Conservation (phyloP, 78 protist genomes). For the Anaeramoeba ignava region DNA sequence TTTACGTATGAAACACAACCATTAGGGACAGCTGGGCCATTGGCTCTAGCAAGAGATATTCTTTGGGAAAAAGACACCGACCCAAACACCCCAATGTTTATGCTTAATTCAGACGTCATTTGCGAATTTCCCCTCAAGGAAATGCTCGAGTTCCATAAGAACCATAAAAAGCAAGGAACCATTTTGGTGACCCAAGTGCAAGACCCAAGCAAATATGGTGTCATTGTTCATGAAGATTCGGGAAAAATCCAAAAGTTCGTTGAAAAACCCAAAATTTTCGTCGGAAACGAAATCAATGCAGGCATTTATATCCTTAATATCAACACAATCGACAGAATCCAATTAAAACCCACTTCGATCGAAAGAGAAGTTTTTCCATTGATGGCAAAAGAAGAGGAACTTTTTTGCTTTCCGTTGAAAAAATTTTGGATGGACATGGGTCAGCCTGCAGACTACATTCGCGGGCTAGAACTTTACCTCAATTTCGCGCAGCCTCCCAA, state of each 20-base stretch:
- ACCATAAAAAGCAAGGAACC: slow-evolving; percentile 84
- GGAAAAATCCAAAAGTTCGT: slow-evolving; percentile 68
- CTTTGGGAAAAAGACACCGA: slow-evolving; percentile 21
- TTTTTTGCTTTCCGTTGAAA: slow-evolving; percentile 59
- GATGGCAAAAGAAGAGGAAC: slow-evolving; percentile 59
- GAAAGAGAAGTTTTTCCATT: slow-evolving; percentile 78
- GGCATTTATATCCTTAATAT: slow-evolving; percentile 77
- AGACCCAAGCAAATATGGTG: slow-evolving; percentile 85
- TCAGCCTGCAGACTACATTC: slow-evolving; percentile 69
- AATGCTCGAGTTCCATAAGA: slow-evolving; percentile 65
- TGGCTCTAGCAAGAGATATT: slow-evolving; percentile 57
- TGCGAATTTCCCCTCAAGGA: slow-evolving; percentile 73
- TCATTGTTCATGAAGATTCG: slow-evolving; percentile 53
- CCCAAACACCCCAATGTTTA: slow-evolving; percentile 68
- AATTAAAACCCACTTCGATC: slow-evolving; percentile 36
- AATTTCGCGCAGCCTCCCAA: no score
- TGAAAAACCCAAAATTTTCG: slow-evolving; percentile 75
- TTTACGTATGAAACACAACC: slow-evolving; percentile 66
- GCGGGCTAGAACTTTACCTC: slow-evolving; percentile 34
- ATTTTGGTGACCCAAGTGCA: slow-evolving; percentile 75
- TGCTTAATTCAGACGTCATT: slow-evolving; percentile 76
- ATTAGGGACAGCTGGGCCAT: slow-evolving; percentile 92
- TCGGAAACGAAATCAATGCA: slow-evolving; percentile 82
- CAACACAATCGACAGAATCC: slow-evolving; percentile 60
- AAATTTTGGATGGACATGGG: slow-evolving; percentile 94